Base-by-base conservation (phyloP, 257 asterid species). In the Asclepias syriaca region DNA sequence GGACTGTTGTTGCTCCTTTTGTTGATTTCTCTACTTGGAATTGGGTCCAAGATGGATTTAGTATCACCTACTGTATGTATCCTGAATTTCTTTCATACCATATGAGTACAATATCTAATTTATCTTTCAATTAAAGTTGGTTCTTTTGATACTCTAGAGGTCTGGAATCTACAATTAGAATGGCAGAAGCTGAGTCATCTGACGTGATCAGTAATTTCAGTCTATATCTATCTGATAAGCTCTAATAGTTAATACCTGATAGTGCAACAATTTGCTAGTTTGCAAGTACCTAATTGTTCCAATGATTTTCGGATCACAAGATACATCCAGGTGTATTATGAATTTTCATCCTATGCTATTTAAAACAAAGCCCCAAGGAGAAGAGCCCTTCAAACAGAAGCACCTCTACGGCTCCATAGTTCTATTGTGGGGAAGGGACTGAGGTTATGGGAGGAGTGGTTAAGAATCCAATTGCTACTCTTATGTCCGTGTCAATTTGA, bases 21-120 rank as follows among this genome's bases (percentile, higher is more conserved):
- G 24, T 79, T 92, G 83, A 84, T 88, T 74, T 70, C 55, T 67
- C 76, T 92, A 45, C 96, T 92, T 67, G 97, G 90, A 71, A 74
- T 87, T 24, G 94, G 92, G 70, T 80, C 85, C n/a, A 78, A 83
- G 91, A 74, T 83, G 87, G 87, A 82, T 77, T 72, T 95, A 51
- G 78, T 89, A 63, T 85, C 96, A 49, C 89, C 81, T 54, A 83
- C 92, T 43, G 98, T 95, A 79, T 82, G 97, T 78, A 34, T 39
- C 27, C 45, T 65, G 51, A 29, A 34, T 37, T 37, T 32, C 13
- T 1, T 2, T 16, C 48, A 10, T 27, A 29, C 43, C 14, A 3
- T 27, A 24, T 11, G 65, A 27, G 15, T 34, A 61, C 32, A 14
- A 29, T 27, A 8, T 60, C 45, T 22, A 15, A 40, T 32, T 21